Evolutionary conservation across 2,329 filamentous ascomycete species (phyloP), one percentile per base, ranked within the genome.

Genomic region (Verticillium alfalfae): DNA sequence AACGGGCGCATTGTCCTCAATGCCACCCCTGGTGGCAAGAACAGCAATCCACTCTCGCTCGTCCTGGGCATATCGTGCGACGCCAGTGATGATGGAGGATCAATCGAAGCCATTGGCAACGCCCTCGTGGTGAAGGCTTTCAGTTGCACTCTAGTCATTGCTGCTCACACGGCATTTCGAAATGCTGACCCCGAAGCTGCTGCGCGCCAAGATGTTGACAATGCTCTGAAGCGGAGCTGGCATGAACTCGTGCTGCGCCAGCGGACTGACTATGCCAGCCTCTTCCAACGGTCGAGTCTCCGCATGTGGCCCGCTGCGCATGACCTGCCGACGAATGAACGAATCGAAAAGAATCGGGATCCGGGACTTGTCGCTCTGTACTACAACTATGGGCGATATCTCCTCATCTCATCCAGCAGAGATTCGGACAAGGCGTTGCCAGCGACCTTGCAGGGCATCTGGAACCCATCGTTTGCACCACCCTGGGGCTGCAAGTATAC

Each of bases 391-490:
- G 66, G 65, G 15, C 61, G 63, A 39, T 67, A 67, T 55, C 41
- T 67, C 15, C 61, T 67, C 4, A 66, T 67, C 31, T 65, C 66
- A 3, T 62, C 60, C 34, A 67, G 66, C 18, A 63, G 66, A 1
- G 56, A 57, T 39, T 61, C 45, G 6, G 12, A 36, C 3, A 62
- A 60, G 58, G 58, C 64, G 1, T 66, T 80, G 6, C 77, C 78
- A 0, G 75, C 77, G 4, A 80, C 76, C 41, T 70, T 79, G 1
- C 78, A 81, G 62, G 78, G 77, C 2, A 74, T 79, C 45, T 80
- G 76, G 78, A 79, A 78, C 61, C 66, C 73, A 1, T 68, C 72
- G 9, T 76, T 75, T 61, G 66, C 68, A 8, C 76, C 77, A 2
- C 67, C 73, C 6, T 80, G 77, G 77, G 74, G 74, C 2, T 72